A percentile compares a stretch with the other conserved stretches of the same genome.
Evolutionary conservation across 2,329 filamentous ascomycete species (phyloP).

Genomic region (Metarhizium guizhouense): DNA sequence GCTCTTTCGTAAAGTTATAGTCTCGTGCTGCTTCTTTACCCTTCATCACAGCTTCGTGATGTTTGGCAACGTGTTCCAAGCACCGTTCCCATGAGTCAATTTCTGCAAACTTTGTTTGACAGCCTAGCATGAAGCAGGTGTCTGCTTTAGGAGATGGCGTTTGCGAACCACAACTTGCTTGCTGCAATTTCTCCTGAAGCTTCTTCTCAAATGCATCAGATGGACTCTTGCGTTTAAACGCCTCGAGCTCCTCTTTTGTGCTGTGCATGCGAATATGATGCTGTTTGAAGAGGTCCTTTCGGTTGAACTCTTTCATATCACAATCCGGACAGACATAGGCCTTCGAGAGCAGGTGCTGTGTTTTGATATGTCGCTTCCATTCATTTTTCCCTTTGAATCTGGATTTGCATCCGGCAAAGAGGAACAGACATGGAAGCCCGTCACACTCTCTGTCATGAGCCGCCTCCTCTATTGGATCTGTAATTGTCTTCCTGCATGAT

Average conservation of each 20-base stretch:
- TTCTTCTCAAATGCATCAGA: conserved; percentile 38
- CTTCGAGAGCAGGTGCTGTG: conserved; percentile 66
- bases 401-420: conserved; percentile 63
- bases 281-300: conserved; percentile 86
- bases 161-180: background rate
- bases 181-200: conserved; percentile 24
- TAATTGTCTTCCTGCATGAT: conserved; percentile 21
- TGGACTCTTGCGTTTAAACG: conserved; percentile 25
- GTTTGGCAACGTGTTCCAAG: conserved; percentile 80
- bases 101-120: conserved; percentile 50
- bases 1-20: conserved; percentile 1
- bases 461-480: background rate
- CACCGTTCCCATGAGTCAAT: conserved; percentile 64
- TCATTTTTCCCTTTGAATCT: conserved; percentile 81
- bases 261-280: conserved; percentile 82
- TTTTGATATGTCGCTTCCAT: conserved; percentile 83
- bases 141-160: conserved; percentile 47
- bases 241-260: conserved; percentile 21
- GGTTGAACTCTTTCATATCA: conserved; percentile 60
- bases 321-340: conserved; percentile 71
- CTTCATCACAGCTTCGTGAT: conserved; percentile 48
- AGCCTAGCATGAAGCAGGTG: conserved; percentile 53
- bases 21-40: background rate
- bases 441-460: background rate
- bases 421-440: conserved; percentile 66